Base-by-base conservation (phyloP, 768 basidiomycete species). In the Cubamyces lactineus region DNA sequence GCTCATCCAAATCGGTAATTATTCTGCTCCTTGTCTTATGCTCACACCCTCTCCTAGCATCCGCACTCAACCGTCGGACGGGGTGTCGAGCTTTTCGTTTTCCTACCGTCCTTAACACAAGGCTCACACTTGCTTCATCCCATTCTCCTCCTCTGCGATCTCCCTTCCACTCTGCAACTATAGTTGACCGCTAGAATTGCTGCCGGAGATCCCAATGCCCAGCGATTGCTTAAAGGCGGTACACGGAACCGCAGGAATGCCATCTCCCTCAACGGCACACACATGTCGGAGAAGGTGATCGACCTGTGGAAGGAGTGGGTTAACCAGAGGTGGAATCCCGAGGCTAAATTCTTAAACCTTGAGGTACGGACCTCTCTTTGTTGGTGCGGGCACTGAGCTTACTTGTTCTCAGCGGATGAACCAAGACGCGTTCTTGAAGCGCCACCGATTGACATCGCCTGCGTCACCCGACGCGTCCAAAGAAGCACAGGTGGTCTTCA, bases 401-500 rank as follows among this genome's bases (percentile, higher is more conserved):
- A 51, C 9, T 5, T 57, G 46, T 26, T 46, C n/a, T 71, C 64
- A 95, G 92, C 84, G 85, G 55, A 86, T 98, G 82, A 75, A 82
- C 55, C 85, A 90, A 38, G 95, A 97, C 71, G 84, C 88, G 42
- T 77, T 88, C 56, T 78, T 97, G 63, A 85, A 84, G 72, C 88
- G 86, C 70, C 75, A 92, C 67, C 83, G 86, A 46, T 78, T 97
- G 28, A 69, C 79, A 28, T 84, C 89, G 1, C 94, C 93, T 3
- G 92, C 92, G 7, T 77, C 78, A 24, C 80, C 82, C 30, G 85
- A 87, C 11, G 85, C 83, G 24, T 71, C 75, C 21, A 84, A 80
- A 62, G 89, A 92, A 68, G 86, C 89, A 0, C 84, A 88, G 5
- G 94, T 96, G 11, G 86, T 98, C 47, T 95, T 95, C 80, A 95